Evolutionary conservation across 805 yeast species (phyloP).

Genomic region (Metschnikowia lochheadii): DNA sequence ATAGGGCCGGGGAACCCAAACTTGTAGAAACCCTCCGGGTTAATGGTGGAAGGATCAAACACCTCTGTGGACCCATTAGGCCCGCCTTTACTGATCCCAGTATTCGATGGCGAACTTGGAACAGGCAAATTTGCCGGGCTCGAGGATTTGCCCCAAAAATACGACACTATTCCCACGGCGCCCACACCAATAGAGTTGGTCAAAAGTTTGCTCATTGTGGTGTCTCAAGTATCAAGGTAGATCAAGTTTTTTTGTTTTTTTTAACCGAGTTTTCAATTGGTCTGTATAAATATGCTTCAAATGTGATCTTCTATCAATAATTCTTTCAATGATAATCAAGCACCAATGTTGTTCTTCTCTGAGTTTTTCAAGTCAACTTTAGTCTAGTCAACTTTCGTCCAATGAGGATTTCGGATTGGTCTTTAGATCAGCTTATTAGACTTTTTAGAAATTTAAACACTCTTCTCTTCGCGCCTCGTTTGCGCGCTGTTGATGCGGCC

Average conservation of each 20-base stretch:
- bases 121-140: constrained; percentile 13
- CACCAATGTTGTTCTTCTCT: no score
- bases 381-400: no score
- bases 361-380: no score
- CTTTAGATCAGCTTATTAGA: no score
- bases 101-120: constrained; percentile 8
- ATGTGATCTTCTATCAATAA: background rate
- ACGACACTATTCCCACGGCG: constrained; percentile 37
- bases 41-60: constrained; percentile 39
- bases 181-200: constrained; percentile 33
- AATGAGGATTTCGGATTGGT: no score
- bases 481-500: background rate
- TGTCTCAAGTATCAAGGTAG: no score
- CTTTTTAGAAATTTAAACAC: background rate
- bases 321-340: no score
- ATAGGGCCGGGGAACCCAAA: constrained; percentile 96
- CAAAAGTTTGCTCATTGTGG: constrained; percentile 25
- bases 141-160: constrained; percentile 36
- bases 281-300: background rate
- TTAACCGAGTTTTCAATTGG: no score
- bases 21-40: constrained; percentile 79
- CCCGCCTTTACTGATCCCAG: constrained; percentile 7
- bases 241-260: no score
- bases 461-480: background rate
- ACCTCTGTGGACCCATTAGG: constrained; percentile 7